These are phyloP conservation scores for Ligustrum vulgare DNA, from an alignment of 257 asterid species.

Conservation along the genomic window DNA sequence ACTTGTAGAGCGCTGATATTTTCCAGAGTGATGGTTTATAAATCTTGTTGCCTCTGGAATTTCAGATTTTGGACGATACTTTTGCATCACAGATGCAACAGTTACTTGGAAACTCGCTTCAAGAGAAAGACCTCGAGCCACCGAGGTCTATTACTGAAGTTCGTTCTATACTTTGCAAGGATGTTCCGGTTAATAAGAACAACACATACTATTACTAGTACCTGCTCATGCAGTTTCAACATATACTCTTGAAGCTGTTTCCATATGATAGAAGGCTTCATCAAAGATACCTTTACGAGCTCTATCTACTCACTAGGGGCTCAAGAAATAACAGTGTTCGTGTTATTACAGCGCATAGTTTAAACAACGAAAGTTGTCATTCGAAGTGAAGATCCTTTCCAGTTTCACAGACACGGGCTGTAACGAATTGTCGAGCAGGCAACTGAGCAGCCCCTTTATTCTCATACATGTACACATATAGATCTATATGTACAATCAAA, in stretches of 20 bases:
- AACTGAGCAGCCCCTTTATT: background rate
- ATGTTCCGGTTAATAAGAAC: constrained; percentile 39
- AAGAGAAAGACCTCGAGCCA: constrained; percentile 49
- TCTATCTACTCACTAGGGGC: background rate
- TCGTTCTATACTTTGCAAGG: constrained; percentile 49
- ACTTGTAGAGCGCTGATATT: background rate
- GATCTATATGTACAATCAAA: background rate
- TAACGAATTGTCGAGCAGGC: background rate
- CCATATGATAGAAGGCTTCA: background rate
- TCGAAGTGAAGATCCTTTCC: background rate
- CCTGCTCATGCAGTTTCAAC: background rate
- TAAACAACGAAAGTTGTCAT: background rate
- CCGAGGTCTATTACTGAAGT: constrained; percentile 51
- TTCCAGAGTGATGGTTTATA: background rate
- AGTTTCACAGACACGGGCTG: background rate
- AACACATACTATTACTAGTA: constrained; percentile 32
- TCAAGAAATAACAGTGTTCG: background rate
- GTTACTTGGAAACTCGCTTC: constrained; percentile 46
- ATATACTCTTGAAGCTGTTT: background rate
- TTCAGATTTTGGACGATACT: constrained; percentile 45
- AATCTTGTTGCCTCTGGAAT: background rate
- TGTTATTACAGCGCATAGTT: background rate
- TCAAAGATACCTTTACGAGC: background rate
- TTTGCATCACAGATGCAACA: constrained; percentile 61
- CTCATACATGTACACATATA: background rate